phyloP scores from a whole-genome alignment of 2,329 filamentous ascomycete species.

The Akanthomyces uredinophilus region DNA sequence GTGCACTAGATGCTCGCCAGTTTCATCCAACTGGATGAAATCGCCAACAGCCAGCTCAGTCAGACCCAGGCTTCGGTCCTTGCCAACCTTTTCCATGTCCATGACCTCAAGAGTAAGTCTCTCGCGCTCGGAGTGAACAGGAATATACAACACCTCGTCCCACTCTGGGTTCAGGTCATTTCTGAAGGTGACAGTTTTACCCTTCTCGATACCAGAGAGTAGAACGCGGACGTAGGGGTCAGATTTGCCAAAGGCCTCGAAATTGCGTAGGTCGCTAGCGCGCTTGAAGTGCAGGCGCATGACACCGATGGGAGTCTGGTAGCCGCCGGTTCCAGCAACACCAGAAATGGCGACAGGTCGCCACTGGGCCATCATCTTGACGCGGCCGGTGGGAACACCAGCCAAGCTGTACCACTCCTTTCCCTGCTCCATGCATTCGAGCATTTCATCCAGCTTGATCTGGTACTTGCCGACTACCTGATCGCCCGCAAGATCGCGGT shows the following conservation, averaged over 20 bases:
- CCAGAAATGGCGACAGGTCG: conserved; percentile 87
- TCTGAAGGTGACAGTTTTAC: conserved; percentile 87
- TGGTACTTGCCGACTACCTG: conserved; percentile 87
- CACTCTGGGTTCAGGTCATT: conserved; percentile 94
- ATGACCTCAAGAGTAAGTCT: conserved; percentile 88
- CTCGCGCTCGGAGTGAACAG: conserved; percentile 79
- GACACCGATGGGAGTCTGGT: conserved; percentile 89
- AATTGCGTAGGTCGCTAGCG: conserved; percentile 78
- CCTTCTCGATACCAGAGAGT: conserved; percentile 85
- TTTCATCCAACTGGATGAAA: conserved; percentile 71
- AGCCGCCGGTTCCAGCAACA: conserved; percentile 75
- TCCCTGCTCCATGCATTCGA: conserved; percentile 84
- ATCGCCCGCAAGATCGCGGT: conserved; percentile 78
- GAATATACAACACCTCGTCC: conserved; percentile 93
- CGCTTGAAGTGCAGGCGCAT: conserved; percentile 89
- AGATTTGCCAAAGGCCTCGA: conserved; percentile 94
- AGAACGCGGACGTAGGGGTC: conserved; percentile 89
- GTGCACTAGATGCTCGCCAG: conserved; percentile 74
- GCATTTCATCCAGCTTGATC: conserved; percentile 90
- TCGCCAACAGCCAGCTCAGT: conserved; percentile 73
- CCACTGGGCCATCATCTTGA: conserved; percentile 90
- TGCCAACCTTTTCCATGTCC: conserved; percentile 90
- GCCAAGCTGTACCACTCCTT: conserved; percentile 94
- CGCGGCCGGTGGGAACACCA: conserved; percentile 75
- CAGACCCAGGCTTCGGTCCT: conserved; percentile 80